Conservation (phyloP, 2,329 filamentous ascomycete genomes). For the Neurospora sp. region DNA sequence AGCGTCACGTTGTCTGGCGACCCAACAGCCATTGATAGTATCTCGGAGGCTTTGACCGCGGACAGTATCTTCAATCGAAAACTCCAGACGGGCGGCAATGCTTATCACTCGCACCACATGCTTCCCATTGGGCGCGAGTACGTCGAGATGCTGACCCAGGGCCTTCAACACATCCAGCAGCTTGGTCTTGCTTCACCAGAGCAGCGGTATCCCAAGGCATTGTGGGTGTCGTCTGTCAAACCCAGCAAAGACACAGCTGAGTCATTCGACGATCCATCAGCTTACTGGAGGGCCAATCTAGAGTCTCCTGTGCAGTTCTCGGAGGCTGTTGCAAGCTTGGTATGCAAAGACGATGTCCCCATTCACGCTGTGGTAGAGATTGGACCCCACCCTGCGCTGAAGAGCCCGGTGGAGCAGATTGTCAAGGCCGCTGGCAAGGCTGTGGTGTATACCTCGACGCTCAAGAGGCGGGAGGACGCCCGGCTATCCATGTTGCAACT, state of each 20-base stretch:
- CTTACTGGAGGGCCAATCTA: slow-evolving; percentile 21
- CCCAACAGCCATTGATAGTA: slow-evolving; percentile 8
- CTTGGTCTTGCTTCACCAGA: not conserved
- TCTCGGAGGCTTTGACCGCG: not conserved
- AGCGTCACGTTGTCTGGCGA: slow-evolving; percentile 16
- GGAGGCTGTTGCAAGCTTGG: slow-evolving; percentile 12
- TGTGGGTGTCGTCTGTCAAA: slow-evolving; percentile 17
- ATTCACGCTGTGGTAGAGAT: slow-evolving; percentile 16
- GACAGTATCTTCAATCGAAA: slow-evolving; percentile 15
- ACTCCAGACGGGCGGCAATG: slow-evolving; percentile 16
- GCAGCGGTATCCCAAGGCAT: not conserved
- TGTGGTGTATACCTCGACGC: slow-evolving; percentile 2
- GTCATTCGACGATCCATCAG: not conserved
- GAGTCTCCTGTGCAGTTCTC: slow-evolving; percentile 20
- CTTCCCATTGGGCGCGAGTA: not conserved
- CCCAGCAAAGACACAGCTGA: slow-evolving; percentile 6
- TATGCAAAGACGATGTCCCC: not conserved
- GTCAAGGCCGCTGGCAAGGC: slow-evolving; percentile 7
- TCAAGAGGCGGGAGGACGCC: too few relatives aligned
- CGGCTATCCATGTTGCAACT: slow-evolving; percentile 3
- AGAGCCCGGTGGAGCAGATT: slow-evolving; percentile 19
- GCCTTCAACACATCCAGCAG: not conserved
- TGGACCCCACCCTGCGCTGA: slow-evolving; percentile 19
- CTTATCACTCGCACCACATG: slow-evolving; percentile 24
- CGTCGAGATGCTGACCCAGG: not conserved